A percentile compares a stretch with the other conserved stretches of the same genome.
These are phyloP conservation scores for Polytolypa hystricis DNA, from an alignment of 2,329 filamentous ascomycete species.

Conservation along the genomic window DNA sequence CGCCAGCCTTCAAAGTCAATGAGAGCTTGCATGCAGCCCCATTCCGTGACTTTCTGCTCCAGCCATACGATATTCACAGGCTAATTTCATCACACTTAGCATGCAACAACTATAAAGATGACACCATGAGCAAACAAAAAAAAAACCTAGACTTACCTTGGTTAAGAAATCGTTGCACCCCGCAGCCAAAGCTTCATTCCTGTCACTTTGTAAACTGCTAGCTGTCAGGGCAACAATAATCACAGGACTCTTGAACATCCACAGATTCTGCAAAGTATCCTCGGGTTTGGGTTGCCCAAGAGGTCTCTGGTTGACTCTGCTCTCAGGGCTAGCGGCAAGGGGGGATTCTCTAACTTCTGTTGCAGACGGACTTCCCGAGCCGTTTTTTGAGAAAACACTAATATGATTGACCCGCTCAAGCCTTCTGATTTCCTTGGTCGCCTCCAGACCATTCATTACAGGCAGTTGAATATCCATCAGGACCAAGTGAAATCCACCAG, in stretches of 20 bases:
- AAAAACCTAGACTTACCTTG: conserved; percentile 51
- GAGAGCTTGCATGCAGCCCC: conserved; percentile 98
- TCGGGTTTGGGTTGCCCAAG: conserved; percentile 23
- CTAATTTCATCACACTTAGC: conserved; percentile 34
- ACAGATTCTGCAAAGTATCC: conserved; percentile 26
- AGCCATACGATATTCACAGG: conserved; percentile 97
- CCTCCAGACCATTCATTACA: conserved; percentile 90
- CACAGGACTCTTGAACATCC: conserved; percentile 84
- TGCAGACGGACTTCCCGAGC: conserved; percentile 42
- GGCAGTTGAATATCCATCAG: conserved; percentile 98
- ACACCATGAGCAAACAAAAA: conserved; percentile 3
- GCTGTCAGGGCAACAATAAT: conserved; percentile 96
- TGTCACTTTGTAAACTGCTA: conserved; percentile 85
- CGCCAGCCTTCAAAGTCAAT: conserved; percentile 98
- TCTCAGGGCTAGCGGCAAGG: neutral
- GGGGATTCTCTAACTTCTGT: conserved; percentile 16
- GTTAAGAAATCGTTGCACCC: conserved; percentile 98
- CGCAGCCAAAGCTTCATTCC: conserved; percentile 85
- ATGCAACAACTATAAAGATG: neutral
- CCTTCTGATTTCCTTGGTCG: conserved; percentile 85
- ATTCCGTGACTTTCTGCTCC: conserved; percentile 95
- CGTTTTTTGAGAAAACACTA: conserved; percentile 71
- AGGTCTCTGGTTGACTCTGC: conserved; percentile 12
- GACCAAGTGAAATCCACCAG: conserved; percentile 87
- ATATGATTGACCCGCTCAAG: conserved; percentile 86